phyloP scores from a whole-genome alignment of 257 asterid genomes.

The Datura wrightii region DNA sequence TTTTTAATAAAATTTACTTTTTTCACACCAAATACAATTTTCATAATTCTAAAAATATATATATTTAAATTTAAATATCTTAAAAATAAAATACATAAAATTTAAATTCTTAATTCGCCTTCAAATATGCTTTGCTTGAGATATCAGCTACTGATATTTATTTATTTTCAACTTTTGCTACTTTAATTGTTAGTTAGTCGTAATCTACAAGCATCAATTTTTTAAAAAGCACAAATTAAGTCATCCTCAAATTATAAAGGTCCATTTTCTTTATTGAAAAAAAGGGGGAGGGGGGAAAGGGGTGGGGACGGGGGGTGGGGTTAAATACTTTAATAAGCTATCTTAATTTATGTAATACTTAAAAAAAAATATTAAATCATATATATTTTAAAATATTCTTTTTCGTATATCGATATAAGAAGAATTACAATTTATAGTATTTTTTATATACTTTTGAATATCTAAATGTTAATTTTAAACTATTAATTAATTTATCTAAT shows the following conservation, averaged over 20 bases:
- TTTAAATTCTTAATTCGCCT: not conserved
- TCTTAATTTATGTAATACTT: too few relatives aligned
- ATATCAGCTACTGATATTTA: not conserved
- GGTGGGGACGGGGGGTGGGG: too few relatives aligned
- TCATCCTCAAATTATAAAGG: not conserved
- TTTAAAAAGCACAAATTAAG: not conserved
- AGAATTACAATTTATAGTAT: too few relatives aligned
- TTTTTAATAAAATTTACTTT: too few relatives aligned
- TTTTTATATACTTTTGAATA: too few relatives aligned
- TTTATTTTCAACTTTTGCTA: not conserved
- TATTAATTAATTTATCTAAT: too few relatives aligned
- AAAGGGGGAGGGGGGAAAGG: not conserved
- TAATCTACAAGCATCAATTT: not conserved
- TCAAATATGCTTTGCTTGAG: not conserved
- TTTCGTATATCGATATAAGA: too few relatives aligned
- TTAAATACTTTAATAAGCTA: not conserved
- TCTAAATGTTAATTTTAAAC: too few relatives aligned
- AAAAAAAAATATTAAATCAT: too few relatives aligned
- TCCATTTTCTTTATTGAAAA: not conserved
- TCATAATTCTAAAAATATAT: not conserved
- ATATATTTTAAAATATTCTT: too few relatives aligned
- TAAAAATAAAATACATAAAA: not conserved
- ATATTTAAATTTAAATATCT: not conserved
- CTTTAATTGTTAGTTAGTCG: not conserved
- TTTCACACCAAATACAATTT: too few relatives aligned